Evolutionary conservation across 1,284 basidiomycete genomes (phyloP).

Genomic region (Ustilago cynodontis): DNA sequence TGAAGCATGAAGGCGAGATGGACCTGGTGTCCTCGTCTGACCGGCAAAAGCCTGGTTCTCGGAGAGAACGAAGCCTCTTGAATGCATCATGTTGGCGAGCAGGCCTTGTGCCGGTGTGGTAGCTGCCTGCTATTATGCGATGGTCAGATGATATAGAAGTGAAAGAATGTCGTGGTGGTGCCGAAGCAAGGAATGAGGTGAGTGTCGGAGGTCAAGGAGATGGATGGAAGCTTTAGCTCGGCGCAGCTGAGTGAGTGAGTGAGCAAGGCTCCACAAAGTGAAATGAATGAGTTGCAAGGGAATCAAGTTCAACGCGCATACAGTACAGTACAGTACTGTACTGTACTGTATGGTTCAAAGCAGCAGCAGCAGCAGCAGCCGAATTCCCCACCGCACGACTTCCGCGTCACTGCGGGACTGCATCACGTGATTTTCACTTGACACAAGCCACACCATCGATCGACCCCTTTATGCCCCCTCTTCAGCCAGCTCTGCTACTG

Average conservation of each 20-base stretch:
- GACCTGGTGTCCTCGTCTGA: slow-evolving; percentile 45
- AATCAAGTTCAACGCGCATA: slow-evolving; percentile 24
- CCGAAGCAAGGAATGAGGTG: neutral
- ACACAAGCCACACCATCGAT: neutral
- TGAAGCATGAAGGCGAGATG: slow-evolving; percentile 37
- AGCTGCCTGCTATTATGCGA: neutral
- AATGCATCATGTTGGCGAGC: slow-evolving; percentile 41
- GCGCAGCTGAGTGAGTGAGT: too few relatives aligned
- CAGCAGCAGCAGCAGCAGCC: too few relatives aligned
- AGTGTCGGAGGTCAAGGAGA: neutral
- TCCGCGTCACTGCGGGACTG: slow-evolving; percentile 14
- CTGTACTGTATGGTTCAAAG: too few relatives aligned
- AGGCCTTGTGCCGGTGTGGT: neutral
- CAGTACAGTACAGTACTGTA: neutral
- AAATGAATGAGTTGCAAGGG: slow-evolving; percentile 1
- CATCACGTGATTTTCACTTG: slow-evolving; percentile 30
- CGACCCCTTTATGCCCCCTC: neutral
- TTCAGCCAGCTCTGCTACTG: neutral
- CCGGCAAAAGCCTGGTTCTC: slow-evolving; percentile 52
- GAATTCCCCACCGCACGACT: slow-evolving; percentile 32
- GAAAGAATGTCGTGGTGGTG: neutral
- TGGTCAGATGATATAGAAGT: neutral
- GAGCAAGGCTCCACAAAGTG: neutral
- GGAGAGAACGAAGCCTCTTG: slow-evolving; percentile 45
- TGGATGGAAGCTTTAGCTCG: neutral